Base-by-base conservation (phyloP, 345 rosid species). In the Orychophragmus violaceus region DNA sequence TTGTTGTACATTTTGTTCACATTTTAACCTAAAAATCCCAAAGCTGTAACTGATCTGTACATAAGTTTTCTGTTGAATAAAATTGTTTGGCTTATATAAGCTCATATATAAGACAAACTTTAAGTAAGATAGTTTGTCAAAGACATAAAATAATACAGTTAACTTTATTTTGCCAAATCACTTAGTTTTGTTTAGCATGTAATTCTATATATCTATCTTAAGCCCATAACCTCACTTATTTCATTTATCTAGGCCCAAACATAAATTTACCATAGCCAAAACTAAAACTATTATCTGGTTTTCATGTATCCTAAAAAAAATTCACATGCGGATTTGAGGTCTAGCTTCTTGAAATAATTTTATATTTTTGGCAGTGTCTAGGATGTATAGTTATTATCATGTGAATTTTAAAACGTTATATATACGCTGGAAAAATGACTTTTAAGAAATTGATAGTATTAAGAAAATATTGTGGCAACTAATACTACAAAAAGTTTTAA, bases 161-260 rank as follows among this genome's bases (percentile, higher is more conserved):
- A 12, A 45, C 19, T 4, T 18, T 24, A 39, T n/a, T 46, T 17
- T 24, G 21, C 42, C 25, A 66, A 41, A 41, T 45, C 27, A 17
- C 35, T 64, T 18, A 53, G 19, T 42, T 29, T n/a, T 17, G 12
- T n/a, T 37, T 37, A 36, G 22, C 52, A 37, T n/a, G 45, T 39
- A 59, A 35, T 17, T 68, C 12, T 36, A 25, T n/a, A 8, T 25
- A 5, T 69, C 12, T 13, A 14, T 25, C 11, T 1, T 51, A 51
- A 69, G 73, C 66, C 73, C 59, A 59, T 59, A 35, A 18, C 17
- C 36, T 45, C 14, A 22, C 28, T 10, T 1, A 21, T 48, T 48
- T 48, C 8, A 48, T 25, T 13, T 2, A 50, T 50, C 17, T 25
- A 24, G 61, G 73, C 65, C 66, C 66, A 50, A 39, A 29, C 25